phyloP scores from a whole-genome alignment of 371 early-diverging fungal genomes.

The Lichtheimia ornata region DNA sequence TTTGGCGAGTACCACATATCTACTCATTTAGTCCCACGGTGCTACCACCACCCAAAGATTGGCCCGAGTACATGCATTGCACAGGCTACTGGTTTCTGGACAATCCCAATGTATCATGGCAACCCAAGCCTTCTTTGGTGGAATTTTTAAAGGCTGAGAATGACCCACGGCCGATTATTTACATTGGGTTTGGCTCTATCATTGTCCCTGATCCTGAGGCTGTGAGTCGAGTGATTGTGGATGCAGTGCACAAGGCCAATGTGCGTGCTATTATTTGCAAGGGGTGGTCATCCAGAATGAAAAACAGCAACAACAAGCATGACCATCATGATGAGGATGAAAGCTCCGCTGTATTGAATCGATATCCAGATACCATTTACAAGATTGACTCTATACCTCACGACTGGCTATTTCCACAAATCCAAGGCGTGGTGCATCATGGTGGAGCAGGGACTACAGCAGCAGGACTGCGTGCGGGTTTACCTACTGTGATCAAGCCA shows the following conservation, averaged over 20 bases:
- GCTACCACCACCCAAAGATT: constrained; percentile 73
- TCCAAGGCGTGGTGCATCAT: constrained; percentile 83
- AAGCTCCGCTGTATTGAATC: constrained; percentile 27
- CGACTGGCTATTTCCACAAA: constrained; percentile 81
- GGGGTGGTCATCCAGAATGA: constrained; percentile 72
- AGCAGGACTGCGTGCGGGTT: constrained; percentile 76
- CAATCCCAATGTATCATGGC: constrained; percentile 60
- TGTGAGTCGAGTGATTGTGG: constrained; percentile 64
- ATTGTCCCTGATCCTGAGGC: constrained; percentile 77
- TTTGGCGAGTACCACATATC: constrained; percentile 66
- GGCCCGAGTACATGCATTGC: constrained; percentile 76
- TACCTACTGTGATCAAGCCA: constrained; percentile 77
- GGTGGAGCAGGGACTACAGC: constrained; percentile 89
- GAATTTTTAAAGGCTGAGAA: constrained; percentile 55
- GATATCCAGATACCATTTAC: constrained; percentile 50
- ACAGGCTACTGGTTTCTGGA: constrained; percentile 85
- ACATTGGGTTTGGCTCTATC: constrained; percentile 88
- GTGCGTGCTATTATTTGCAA: constrained; percentile 80
- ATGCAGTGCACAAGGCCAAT: constrained; percentile 66
- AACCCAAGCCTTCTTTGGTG: constrained; percentile 53
- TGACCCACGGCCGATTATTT: constrained; percentile 62
- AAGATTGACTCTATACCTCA: constrained; percentile 72
- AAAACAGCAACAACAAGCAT: constrained; percentile 26
- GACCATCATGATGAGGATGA: constrained; percentile 15
- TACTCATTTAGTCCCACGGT: constrained; percentile 76